Evolutionary conservation across 2,329 filamentous ascomycete species (phyloP).

Genomic region (Aspergillus thermomutatus): DNA sequence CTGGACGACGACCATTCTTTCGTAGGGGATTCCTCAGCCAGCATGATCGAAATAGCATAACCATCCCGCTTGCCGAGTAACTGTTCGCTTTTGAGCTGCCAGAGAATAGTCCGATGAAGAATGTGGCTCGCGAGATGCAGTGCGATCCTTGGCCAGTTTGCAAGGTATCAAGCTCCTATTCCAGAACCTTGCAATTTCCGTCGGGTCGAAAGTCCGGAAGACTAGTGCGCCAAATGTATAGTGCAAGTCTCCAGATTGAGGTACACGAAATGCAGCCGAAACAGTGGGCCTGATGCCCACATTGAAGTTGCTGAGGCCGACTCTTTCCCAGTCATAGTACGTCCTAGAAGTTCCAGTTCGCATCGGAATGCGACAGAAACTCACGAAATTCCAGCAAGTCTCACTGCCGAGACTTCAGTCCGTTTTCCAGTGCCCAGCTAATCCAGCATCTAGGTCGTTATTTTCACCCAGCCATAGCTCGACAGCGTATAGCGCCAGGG

Average conservation of each 20-base stretch:
- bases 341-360: not conserved
- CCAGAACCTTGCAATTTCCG: not conserved
- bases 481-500: slow-evolving; percentile 84
- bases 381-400: not conserved
- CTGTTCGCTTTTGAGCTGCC: not conserved
- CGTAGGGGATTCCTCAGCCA: not conserved
- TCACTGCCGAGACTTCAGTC: slow-evolving; percentile 56
- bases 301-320: not conserved
- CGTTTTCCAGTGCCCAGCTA: slow-evolving; percentile 86
- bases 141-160: not conserved
- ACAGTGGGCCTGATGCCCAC: not conserved
- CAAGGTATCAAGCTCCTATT: not conserved
- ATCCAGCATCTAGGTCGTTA: slow-evolving; percentile 65
- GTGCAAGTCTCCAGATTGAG: not conserved
- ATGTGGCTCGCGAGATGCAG: not conserved
- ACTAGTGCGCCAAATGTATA: not conserved
- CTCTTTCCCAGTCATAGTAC: not conserved
- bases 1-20: not conserved
- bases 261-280: not conserved
- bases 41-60: not conserved
- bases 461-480: slow-evolving; percentile 79
- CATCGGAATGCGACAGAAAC: not conserved
- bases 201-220: not conserved
- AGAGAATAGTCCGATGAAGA: not conserved
- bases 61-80: not conserved